These are phyloP conservation scores for Aspergillus pseudoterreus DNA, from an alignment of 2,329 filamentous ascomycete species.

Conservation along the genomic window DNA sequence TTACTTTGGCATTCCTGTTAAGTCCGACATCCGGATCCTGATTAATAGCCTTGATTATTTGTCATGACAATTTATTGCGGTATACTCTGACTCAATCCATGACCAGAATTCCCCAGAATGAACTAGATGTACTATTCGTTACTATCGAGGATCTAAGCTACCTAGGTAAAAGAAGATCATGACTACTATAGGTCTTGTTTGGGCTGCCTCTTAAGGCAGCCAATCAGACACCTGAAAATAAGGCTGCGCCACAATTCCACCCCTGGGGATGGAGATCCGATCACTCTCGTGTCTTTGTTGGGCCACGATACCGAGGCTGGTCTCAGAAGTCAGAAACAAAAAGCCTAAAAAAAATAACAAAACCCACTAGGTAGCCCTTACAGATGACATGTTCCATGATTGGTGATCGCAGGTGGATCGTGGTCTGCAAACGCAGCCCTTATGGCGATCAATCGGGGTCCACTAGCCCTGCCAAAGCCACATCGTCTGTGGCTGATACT, in stretches of 20 bases:
- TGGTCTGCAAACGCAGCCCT: neutral
- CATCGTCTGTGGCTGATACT: neutral
- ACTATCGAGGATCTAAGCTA: too few species aligned
- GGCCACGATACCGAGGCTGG: constrained; percentile 1
- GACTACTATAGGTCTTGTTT: too few species aligned
- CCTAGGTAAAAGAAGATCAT: too few species aligned
- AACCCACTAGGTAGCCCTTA: constrained; percentile 8
- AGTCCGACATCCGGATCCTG: too few species aligned
- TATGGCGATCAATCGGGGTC: neutral
- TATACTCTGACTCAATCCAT: too few species aligned
- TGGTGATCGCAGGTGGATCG: neutral
- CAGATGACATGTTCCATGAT: constrained; percentile 13
- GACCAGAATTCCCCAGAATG: too few species aligned
- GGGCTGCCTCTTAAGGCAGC: constrained; percentile 1
- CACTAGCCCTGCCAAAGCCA: neutral
- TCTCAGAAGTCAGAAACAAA: constrained; percentile 1
- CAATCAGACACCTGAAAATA: constrained; percentile 1
- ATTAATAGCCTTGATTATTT: too few species aligned
- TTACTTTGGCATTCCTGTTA: neutral
- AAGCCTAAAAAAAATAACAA: too few species aligned
- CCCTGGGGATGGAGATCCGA: constrained; percentile 1
- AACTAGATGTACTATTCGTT: too few species aligned
- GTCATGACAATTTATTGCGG: too few species aligned
- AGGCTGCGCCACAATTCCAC: constrained; percentile 9
- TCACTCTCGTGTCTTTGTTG: constrained; percentile 14